Percentiles rank a stretch among this genome's conserved stretches.
Conservation (phyloP, 2,329 filamentous ascomycete genomes). For the Coleophoma crateriformis region DNA sequence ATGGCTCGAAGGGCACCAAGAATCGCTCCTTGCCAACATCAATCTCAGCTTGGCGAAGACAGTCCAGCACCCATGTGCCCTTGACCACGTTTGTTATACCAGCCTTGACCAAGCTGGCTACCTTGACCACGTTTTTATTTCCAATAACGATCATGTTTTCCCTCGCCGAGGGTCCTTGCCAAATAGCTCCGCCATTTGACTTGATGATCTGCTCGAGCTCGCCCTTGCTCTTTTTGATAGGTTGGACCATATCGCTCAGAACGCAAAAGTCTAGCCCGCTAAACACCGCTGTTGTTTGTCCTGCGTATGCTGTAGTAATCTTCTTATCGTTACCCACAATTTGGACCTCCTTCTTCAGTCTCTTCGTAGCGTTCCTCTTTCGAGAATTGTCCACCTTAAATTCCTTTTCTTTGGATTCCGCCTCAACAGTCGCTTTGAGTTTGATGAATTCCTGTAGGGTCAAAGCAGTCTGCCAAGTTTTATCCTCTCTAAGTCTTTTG, state of each 20-base stretch:
- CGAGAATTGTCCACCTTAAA: slow-evolving; percentile 71
- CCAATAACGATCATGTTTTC: slow-evolving; percentile 67
- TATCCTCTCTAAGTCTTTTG: slow-evolving; percentile 74
- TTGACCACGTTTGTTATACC: slow-evolving; percentile 68
- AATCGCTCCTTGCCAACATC: slow-evolving; percentile 48
- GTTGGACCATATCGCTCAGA: slow-evolving; percentile 67
- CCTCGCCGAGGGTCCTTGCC: slow-evolving; percentile 63
- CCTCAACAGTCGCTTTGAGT: slow-evolving; percentile 62
- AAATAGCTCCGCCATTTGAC: slow-evolving; percentile 72
- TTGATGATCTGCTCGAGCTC: slow-evolving; percentile 80
- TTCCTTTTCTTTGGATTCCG: slow-evolving; percentile 65
- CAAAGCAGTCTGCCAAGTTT: slow-evolving; percentile 75
- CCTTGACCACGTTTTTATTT: slow-evolving; percentile 76
- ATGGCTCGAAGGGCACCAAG: slow-evolving; percentile 54
- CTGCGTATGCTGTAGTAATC: slow-evolving; percentile 45
- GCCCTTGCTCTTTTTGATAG: slow-evolving; percentile 68
- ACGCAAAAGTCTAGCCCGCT: slow-evolving; percentile 76
- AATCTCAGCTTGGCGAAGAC: slow-evolving; percentile 43
- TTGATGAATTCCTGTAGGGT: slow-evolving; percentile 73
- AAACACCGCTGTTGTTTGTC: slow-evolving; percentile 61
- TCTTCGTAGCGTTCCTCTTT: slow-evolving; percentile 47
- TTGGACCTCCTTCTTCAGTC: slow-evolving; percentile 61
- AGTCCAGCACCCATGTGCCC: slow-evolving; percentile 77
- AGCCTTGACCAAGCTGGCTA: slow-evolving; percentile 73
- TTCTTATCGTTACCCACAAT: slow-evolving; percentile 65